These are phyloP conservation scores for Neurospora sp. DNA, from an alignment of 495 filamentous ascomycete genomes.

Conservation along the genomic window DNA sequence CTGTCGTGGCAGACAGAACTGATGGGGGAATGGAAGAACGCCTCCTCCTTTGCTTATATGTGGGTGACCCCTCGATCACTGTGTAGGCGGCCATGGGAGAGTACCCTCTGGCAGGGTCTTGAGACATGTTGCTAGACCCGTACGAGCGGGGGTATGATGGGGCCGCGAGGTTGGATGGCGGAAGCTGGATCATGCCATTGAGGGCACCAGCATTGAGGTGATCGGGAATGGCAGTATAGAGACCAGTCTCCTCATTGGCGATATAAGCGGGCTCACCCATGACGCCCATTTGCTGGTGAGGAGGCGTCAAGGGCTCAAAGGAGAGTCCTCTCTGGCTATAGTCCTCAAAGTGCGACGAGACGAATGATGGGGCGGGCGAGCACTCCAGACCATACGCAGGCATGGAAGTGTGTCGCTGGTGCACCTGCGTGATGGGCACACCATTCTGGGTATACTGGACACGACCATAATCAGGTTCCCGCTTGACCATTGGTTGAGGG, in stretches of 20 bases:
- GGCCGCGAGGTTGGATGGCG: slow-evolving; percentile 72
- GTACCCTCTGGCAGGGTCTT: background rate
- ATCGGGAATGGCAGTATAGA: slow-evolving; percentile 91
- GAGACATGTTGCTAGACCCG: slow-evolving; percentile 47
- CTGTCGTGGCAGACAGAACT: slow-evolving; percentile 52
- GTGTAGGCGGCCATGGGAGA: slow-evolving; percentile 53
- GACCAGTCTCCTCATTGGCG: slow-evolving; percentile 89
- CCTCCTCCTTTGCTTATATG: slow-evolving; percentile 92
- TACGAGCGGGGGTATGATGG: slow-evolving; percentile 69
- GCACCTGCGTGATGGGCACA: slow-evolving; percentile 67
- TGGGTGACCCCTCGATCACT: slow-evolving; percentile 93
- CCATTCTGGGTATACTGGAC: slow-evolving; percentile 87
- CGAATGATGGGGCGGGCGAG: slow-evolving; percentile 93
- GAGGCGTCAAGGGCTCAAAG: slow-evolving; percentile 91
- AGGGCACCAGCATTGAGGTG: slow-evolving; percentile 47
- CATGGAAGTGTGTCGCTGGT: slow-evolving; percentile 93
- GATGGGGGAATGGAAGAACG: slow-evolving; percentile 83
- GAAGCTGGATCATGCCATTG: slow-evolving; percentile 83
- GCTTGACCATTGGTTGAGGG: slow-evolving; percentile 64
- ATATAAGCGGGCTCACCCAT: slow-evolving; percentile 89
- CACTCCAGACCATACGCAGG: slow-evolving; percentile 90
- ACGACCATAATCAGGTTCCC: slow-evolving; percentile 63
- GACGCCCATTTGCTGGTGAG: slow-evolving; percentile 72
- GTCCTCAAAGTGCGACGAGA: slow-evolving; percentile 92
- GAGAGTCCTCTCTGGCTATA: slow-evolving; percentile 95